Conservation (phyloP, 805 yeast genomes). For the Hanseniaspora guilliermondii region DNA sequence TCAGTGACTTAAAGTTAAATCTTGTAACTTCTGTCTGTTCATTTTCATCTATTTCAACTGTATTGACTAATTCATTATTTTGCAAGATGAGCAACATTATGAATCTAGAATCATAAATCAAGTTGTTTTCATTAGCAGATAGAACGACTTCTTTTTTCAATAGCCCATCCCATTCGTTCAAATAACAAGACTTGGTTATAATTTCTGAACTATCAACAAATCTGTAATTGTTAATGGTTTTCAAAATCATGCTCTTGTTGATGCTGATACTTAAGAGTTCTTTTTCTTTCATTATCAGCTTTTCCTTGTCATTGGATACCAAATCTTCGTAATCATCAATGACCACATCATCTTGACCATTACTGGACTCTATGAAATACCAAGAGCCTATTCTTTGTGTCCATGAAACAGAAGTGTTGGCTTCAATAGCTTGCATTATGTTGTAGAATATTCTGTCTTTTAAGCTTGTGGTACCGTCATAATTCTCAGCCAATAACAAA, state of each 20-base stretch:
- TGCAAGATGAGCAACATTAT: conserved; percentile 47
- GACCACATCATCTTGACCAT: conserved; percentile 27
- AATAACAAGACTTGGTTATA: conserved; percentile 22
- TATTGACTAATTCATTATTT: conserved; percentile 48
- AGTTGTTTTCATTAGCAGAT: conserved; percentile 20
- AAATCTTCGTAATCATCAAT: conserved; percentile 35
- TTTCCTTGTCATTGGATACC: conserved; percentile 29
- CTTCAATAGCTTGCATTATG: conserved; percentile 48
- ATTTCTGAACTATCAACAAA: conserved; percentile 21
- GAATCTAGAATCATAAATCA: conserved; percentile 58
- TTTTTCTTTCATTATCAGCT: conserved; percentile 35
- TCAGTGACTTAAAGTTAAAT: conserved; percentile 43
- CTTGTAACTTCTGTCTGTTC: conserved; percentile 21
- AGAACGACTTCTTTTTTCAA: conserved; percentile 18
- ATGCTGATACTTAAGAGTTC: conserved; percentile 41
- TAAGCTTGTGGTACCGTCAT: conserved; percentile 49
- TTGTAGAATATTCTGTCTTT: conserved; percentile 52
- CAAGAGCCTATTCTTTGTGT: conserved; percentile 47
- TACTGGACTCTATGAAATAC: conserved; percentile 42
- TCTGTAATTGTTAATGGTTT: conserved; percentile 34
- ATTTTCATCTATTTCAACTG: conserved; percentile 22
- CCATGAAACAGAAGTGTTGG: conserved; percentile 46
- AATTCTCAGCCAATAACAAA: conserved; percentile 39
- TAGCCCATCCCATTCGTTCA: conserved; percentile 25
- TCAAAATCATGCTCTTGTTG: conserved; percentile 37